phyloP scores from a whole-genome alignment of 1,139 yeast genomes.

The Williopsis jadinii region DNA sequence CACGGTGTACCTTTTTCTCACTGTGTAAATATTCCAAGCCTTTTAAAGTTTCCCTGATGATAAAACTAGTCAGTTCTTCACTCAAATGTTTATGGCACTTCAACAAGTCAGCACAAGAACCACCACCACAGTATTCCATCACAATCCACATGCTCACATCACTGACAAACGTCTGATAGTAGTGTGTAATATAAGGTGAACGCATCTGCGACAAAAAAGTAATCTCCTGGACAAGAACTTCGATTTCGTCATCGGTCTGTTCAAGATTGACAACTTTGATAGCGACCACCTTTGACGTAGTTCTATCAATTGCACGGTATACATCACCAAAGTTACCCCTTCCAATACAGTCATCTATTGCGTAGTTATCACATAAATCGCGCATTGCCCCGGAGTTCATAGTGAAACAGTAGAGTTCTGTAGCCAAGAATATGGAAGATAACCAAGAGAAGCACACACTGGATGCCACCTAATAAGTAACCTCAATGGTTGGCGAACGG shows the following conservation, averaged over 20 bases:
- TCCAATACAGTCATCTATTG: slow-evolving; percentile 58
- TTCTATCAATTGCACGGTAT: slow-evolving; percentile 46
- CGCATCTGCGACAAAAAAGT: slow-evolving; percentile 59
- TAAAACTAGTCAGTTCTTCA: slow-evolving; percentile 53
- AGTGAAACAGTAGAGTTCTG: not conserved
- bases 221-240: slow-evolving; percentile 65
- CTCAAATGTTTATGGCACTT: slow-evolving; percentile 43
- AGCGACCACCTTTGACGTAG: slow-evolving; percentile 48
- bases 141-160: slow-evolving; percentile 76
- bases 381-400: not conserved
- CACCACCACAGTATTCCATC: slow-evolving; percentile 92
- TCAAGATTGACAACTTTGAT: slow-evolving; percentile 75
- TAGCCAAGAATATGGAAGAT: not conserved
- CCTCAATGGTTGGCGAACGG: too few species aligned
- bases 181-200: slow-evolving; percentile 59
- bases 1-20: slow-evolving; percentile 76
- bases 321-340: slow-evolving; percentile 87
- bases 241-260: slow-evolving; percentile 65
- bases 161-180: slow-evolving; percentile 54
- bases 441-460: too few species aligned
- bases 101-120: slow-evolving; percentile 75
- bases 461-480: too few species aligned
- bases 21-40: slow-evolving; percentile 69
- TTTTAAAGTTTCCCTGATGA: slow-evolving; percentile 49
- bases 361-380: slow-evolving; percentile 29